These are phyloP conservation scores for Komagataella pastoris DNA, from an alignment of 805 yeast genomes.

Conservation along the genomic window DNA sequence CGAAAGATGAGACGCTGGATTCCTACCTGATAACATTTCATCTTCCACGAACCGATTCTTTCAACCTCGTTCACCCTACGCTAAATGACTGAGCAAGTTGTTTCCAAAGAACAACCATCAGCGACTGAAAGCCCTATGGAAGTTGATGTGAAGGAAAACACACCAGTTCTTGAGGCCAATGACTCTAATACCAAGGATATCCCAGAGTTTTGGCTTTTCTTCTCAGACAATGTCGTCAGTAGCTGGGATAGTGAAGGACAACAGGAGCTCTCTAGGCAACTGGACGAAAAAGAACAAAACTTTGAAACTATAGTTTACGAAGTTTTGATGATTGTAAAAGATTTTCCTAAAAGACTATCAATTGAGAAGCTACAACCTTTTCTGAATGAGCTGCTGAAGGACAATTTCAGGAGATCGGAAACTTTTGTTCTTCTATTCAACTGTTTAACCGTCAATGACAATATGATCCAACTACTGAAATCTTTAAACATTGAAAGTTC, in stretches of 20 bases:
- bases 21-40: not conserved
- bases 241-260: constrained; percentile 10
- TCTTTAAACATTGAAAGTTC: constrained; percentile 12
- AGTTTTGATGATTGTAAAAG: not conserved
- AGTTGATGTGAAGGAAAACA: not conserved
- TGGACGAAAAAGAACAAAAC: not conserved
- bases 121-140: not conserved
- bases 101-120: not conserved
- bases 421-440: constrained; percentile 13
- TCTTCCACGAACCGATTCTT: not conserved
- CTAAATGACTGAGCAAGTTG: not conserved
- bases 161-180: not conserved
- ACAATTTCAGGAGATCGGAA: not conserved
- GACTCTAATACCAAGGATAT: not conserved
- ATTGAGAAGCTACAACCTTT: constrained; percentile 2
- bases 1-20: not conserved
- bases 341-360: constrained; percentile 5
- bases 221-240: constrained; percentile 3
- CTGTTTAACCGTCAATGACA: constrained; percentile 10
- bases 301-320: constrained; percentile 1
- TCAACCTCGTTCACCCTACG: not conserved
- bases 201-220: not conserved
- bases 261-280: constrained; percentile 9
- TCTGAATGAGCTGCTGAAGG: not conserved
- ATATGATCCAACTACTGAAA: constrained; percentile 10